phyloP scores from a whole-genome alignment of 352 stramenopile species.

The Globisporangium orthogonon region DNA sequence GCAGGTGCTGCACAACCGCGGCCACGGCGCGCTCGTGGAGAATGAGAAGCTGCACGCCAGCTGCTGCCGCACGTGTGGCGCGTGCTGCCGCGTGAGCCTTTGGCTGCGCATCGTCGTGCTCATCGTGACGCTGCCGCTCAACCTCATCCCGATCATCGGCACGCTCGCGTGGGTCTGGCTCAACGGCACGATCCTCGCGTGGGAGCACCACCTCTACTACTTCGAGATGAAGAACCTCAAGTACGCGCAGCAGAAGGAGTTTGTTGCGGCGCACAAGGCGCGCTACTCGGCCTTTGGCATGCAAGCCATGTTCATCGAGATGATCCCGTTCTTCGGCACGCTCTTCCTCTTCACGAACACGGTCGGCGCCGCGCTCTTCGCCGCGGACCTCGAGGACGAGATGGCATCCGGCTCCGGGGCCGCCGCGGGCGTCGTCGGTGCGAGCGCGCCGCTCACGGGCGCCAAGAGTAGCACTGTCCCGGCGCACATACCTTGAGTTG shows the following conservation, averaged over 20 bases:
- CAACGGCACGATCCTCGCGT: constrained; percentile 61
- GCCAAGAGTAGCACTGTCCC: constrained; percentile 1
- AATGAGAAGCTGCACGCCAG: constrained; percentile 35
- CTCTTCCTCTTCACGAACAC: constrained; percentile 74
- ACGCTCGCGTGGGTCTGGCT: constrained; percentile 60
- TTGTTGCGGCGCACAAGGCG: constrained; percentile 36
- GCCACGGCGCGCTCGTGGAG: constrained; percentile 40
- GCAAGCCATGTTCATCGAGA: constrained; percentile 65
- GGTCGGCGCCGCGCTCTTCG: constrained; percentile 58
- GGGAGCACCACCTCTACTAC: constrained; percentile 73
- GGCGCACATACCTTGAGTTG: constrained; percentile 1
- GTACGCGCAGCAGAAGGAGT: constrained; percentile 50
- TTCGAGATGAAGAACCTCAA: constrained; percentile 61
- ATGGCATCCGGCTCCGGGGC: constrained; percentile 4
- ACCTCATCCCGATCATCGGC: constrained; percentile 59
- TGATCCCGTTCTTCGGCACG: constrained; percentile 57
- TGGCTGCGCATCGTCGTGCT: constrained; percentile 41
- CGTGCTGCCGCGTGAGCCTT: constrained; percentile 56
- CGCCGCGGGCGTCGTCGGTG: constrained; percentile 1
- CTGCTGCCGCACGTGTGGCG: constrained; percentile 33
- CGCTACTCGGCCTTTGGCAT: constrained; percentile 69
- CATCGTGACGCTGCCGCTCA: constrained; percentile 55
- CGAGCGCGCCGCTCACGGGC: neutral
- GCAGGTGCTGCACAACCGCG: constrained; percentile 38
- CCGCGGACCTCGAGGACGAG: constrained; percentile 54